phyloP scores from a whole-genome alignment of 176 grass and related monocot genomes.

The Lolium multiflorum region DNA sequence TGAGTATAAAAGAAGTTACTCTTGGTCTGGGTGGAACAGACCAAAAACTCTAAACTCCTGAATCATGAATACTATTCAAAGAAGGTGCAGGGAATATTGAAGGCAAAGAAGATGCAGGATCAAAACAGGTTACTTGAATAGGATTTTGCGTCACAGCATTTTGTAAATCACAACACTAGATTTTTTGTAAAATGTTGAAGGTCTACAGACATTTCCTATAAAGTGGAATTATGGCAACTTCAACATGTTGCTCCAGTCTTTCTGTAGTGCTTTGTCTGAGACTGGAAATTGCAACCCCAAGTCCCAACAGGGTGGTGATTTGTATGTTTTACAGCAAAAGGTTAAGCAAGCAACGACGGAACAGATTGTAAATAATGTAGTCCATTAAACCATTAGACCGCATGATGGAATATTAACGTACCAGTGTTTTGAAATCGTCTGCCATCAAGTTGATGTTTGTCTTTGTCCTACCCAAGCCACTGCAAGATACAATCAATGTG shows the following conservation, averaged over 20 bases:
- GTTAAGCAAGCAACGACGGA: too few species aligned
- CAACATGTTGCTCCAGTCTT: neutral
- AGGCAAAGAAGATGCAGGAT: constrained; percentile 21
- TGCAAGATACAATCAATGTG: too few species aligned
- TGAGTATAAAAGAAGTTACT: constrained; percentile 21
- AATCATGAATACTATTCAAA: neutral
- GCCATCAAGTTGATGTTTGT: too few species aligned
- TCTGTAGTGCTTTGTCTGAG: neutral
- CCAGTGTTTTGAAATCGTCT: too few species aligned
- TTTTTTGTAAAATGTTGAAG: neutral
- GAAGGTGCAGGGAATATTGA: neutral
- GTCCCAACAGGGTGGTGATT: too few species aligned
- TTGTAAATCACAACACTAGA: neutral
- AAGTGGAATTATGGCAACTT: constrained; percentile 14
- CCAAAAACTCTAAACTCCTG: neutral
- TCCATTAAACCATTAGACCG: too few species aligned
- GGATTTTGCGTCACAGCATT: constrained; percentile 1
- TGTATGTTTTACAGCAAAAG: neutral
- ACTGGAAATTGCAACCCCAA: too few species aligned
- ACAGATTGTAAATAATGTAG: too few species aligned
- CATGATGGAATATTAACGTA: too few species aligned
- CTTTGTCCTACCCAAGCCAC: too few species aligned
- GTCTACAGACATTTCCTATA: neutral
- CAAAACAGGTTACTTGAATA: neutral
- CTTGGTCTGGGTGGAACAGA: neutral